Base-by-base conservation (phyloP, 148 eudicot species). In the Cornus florida region DNA sequence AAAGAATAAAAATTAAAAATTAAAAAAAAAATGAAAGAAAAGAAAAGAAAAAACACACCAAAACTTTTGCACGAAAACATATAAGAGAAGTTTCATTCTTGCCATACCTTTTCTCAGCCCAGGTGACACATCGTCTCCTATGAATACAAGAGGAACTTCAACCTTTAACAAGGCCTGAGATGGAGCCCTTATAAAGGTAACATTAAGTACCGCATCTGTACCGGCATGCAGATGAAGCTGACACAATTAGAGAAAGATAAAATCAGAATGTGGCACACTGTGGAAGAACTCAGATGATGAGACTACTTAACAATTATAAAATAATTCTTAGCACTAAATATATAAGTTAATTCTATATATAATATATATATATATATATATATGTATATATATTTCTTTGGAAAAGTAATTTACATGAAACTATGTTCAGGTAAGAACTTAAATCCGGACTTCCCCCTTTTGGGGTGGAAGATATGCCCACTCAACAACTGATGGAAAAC, bases 111-210 rank as follows among this genome's bases (percentile, higher is more conserved):
- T 95, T 84, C 88, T 93, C 66, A 95, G 72, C 78, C 99, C 95
- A 70, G 99, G 99, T 65, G 95, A 95, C 17, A 95, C 83, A 80
- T 93, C 99, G 20, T 95, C 99, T 85, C 97, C 99, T 84, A 91
- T 92, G 74, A 89, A 93, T 32, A 93, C 88, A 60, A 94, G 94
- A 66, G 98, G 98, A 81, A 94, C 92, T 2, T 94, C 98, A 65
- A 94, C 88, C 89, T 91, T 95, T 83, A 93, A 75, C 76, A 91
- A 81, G 71, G 97, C 99, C 77, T 87, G 85, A 17, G 99, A 85
- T n/a, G 99, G 99, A 19, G 99, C 97, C 86, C 97, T 89, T 72
- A 95, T 85, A 82, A 95, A 95, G 72, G 98, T 92, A 62, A 94
- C 93, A 91, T 94, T 92, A 10, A 91, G 83, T 20, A 91, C 83